Conservation (phyloP, 495 filamentous ascomycete species). For the Ramalina intermedia region DNA sequence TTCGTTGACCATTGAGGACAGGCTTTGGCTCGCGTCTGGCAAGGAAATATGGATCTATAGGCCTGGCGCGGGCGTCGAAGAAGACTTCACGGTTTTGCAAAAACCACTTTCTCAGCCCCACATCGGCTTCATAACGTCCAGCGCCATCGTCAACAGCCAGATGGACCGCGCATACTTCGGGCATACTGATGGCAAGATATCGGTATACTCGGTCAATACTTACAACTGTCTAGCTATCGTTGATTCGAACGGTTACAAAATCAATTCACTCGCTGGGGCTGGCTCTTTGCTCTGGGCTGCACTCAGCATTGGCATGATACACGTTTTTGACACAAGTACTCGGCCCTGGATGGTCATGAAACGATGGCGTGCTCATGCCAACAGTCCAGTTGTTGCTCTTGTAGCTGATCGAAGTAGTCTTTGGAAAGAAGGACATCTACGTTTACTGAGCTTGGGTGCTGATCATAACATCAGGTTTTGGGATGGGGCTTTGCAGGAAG, state of each 20-base stretch:
- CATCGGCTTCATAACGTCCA: conserved; percentile 79
- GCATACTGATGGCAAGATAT: conserved; percentile 86
- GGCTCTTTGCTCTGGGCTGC: conserved; percentile 84
- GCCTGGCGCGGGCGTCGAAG: conserved; percentile 50
- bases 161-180: conserved; percentile 79
- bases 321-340: conserved; percentile 71
- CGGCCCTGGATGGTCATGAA: conserved; percentile 84
- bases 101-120: conserved; percentile 50
- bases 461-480: conserved; percentile 77
- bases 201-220: conserved; percentile 65
- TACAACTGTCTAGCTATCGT: conserved; percentile 63
- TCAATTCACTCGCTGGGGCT: conserved; percentile 73
- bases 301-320: conserved; percentile 90
- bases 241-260: conserved; percentile 85
- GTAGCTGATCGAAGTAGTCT: conserved; percentile 67
- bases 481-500: conserved; percentile 88
- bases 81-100: conserved; percentile 55
- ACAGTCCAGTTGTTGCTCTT: conserved; percentile 62
- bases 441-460: conserved; percentile 77
- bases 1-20: conserved; percentile 65
- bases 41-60: conserved; percentile 78
- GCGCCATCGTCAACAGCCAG: conserved; percentile 55
- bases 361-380: conserved; percentile 76
- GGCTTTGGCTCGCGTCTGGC: conserved; percentile 78
- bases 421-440: conserved; percentile 71